Evolutionary conservation across 1,284 basidiomycete species (phyloP), one percentile per base, ranked within the genome.

Genomic region (Moniliella sp.): DNA sequence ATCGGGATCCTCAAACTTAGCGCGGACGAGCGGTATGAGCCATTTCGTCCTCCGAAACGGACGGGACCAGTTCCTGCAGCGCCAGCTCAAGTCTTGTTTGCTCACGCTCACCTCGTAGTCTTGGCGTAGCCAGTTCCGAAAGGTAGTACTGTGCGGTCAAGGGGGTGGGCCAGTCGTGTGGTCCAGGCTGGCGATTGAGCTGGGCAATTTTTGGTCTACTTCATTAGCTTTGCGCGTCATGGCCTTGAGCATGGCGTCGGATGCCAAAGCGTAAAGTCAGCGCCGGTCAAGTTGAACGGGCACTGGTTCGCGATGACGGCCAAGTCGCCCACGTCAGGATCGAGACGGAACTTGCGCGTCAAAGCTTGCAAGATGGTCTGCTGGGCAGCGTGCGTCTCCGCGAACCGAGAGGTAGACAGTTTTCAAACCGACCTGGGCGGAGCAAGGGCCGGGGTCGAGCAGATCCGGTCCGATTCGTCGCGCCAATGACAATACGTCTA

Each of bases 391-490:
- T 94, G 78, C 0, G 76, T 81, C 33, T 78, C 72, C 62, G 78
- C 77, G n/a, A n/a, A 94, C 76, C 15, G 81, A 81, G 30, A 99
- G 71, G 62, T 97, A 99, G 16, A 99, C n/a, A n/a, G n/a, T n/a
- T n/a, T n/a, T n/a, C n/a, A n/a, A n/a, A n/a, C 56, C 56, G 36
- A n/a, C 64, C 64, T 5, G 64, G 64, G 17, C 64, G 46, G 0
- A 65, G 42, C 25, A 65, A 35, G 1, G 64, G n/a, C n/a, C 64
- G 4, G 62, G 63, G 39, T 65, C 64, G 17, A 65, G 48, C 41
- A 65, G 32, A 36, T 65, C 64, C 0, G 64, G 64, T n/a, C 27
- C 64, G 48, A 33, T 65, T 65, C 4, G 64, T 65, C 2, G 64
- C 64, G 11, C 64, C 64, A 23, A 65, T 65, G 4, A 65, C 64